These are phyloP conservation scores for Lachnellula willkommii DNA, from an alignment of 2,329 filamentous ascomycete species.

Conservation along the genomic window DNA sequence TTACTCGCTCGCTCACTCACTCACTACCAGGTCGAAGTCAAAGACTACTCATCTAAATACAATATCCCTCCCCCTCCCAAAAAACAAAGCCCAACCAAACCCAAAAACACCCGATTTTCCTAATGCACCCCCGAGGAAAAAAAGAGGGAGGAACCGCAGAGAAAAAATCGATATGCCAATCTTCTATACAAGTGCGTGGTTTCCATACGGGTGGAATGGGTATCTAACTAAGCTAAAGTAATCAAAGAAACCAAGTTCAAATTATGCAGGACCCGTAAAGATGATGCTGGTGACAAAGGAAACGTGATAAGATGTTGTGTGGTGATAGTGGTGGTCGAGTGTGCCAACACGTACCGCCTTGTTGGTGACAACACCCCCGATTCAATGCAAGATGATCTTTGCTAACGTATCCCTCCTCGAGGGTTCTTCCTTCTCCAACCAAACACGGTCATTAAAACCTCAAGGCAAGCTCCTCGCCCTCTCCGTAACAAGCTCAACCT, in stretches of 20 bases:
- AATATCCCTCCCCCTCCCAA: not conserved
- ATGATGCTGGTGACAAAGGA: not conserved
- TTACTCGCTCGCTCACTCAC: not conserved
- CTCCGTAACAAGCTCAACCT: constrained; percentile 10
- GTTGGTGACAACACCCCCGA: not conserved
- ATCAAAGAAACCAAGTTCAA: not conserved
- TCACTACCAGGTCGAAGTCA: not conserved
- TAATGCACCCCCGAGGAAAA: not conserved
- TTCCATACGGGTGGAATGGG: not conserved
- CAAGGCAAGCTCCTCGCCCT: constrained; percentile 17
- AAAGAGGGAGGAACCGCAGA: not conserved
- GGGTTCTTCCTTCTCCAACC: not conserved
- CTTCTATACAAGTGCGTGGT: not conserved
- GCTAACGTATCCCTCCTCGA: not conserved
- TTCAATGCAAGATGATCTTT: not conserved
- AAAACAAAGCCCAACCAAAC: not conserved
- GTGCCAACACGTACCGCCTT: too few relatives aligned
- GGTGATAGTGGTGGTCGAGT: not conserved
- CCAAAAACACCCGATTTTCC: not conserved
- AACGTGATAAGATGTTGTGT: not conserved
- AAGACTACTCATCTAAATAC: too few relatives aligned
- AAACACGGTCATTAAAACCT: not conserved
- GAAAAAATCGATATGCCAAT: not conserved
- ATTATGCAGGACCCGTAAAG: not conserved
- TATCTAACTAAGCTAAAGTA: not conserved